Evolutionary conservation across 345 rosid genomes (phyloP).

Genomic region (Acer yangbiense): DNA sequence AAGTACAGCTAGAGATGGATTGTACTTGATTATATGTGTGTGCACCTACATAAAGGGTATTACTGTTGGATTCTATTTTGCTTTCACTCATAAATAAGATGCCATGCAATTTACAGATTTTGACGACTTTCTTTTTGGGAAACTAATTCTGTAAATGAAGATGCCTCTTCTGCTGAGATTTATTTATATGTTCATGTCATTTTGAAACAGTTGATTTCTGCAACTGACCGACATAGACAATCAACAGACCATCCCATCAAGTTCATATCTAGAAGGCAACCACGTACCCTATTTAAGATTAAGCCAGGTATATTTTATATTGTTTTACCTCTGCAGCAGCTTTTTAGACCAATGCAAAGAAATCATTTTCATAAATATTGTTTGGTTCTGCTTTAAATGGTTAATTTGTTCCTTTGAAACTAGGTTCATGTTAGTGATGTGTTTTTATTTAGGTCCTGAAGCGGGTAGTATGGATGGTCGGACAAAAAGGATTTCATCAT

Average conservation of each 20-base stretch:
- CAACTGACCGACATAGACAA: constrained; percentile 73
- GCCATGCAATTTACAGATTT: not conserved
- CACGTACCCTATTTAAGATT: constrained; percentile 69
- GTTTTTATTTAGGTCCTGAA: constrained; percentile 73
- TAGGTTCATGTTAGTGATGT: not conserved
- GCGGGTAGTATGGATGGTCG: constrained; percentile 67
- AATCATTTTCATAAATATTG: not conserved
- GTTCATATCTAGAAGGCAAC: constrained; percentile 74
- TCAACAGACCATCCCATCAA: constrained; percentile 83
- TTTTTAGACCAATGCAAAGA: not conserved
- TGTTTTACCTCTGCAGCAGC: not conserved
- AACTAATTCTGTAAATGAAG: not conserved
- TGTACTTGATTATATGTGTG: not conserved
- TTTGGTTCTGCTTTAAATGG: not conserved
- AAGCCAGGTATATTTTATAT: constrained; percentile 62
- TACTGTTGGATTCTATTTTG: not conserved
- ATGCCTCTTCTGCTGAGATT: constrained; percentile 2
- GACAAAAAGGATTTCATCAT: constrained; percentile 72
- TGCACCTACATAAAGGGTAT: not conserved
- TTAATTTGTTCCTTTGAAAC: not conserved
- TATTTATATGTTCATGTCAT: constrained; percentile 16
- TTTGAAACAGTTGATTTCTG: constrained; percentile 73
- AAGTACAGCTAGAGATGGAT: not conserved
- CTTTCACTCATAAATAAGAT: not conserved
- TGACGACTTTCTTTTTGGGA: not conserved